phyloP scores from a whole-genome alignment of 768 basidiomycete species.

The Melanogaster broomeanus region DNA sequence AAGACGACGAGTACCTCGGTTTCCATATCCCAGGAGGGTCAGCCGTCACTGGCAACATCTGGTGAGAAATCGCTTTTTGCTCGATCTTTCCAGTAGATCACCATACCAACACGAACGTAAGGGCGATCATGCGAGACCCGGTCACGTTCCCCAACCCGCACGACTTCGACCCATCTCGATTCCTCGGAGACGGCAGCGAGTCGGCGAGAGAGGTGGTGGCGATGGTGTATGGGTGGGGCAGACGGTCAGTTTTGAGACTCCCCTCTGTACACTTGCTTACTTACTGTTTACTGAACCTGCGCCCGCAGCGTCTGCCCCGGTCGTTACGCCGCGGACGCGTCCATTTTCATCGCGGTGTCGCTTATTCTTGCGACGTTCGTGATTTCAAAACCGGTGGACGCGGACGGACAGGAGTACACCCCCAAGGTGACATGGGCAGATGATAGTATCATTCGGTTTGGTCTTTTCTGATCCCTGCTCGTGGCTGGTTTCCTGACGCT shows the following conservation, averaged over 20 bases:
- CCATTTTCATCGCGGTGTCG: too few relatives aligned
- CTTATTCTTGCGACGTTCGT: too few relatives aligned
- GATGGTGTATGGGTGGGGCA: neutral
- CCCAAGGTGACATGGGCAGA: too few relatives aligned
- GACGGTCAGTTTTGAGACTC: neutral
- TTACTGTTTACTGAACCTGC: too few relatives aligned
- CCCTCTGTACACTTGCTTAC: too few relatives aligned
- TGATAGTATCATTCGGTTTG: too few relatives aligned
- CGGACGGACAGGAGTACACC: too few relatives aligned
- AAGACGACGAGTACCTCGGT: slow-evolving; percentile 24
- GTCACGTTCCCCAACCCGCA: slow-evolving; percentile 19
- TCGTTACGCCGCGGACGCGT: too few relatives aligned
- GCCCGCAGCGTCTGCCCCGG: too few relatives aligned
- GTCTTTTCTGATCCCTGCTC: too few relatives aligned
- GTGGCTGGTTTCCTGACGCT: too few relatives aligned
- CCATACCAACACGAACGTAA: neutral
- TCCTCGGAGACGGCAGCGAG: slow-evolving; percentile 1
- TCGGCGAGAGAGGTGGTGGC: neutral
- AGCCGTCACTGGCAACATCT: slow-evolving; percentile 42
- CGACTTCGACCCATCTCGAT: slow-evolving; percentile 20
- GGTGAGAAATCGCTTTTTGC: slow-evolving; percentile 22
- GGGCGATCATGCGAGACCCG: slow-evolving; percentile 22
- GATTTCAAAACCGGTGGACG: too few relatives aligned
- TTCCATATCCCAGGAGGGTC: slow-evolving; percentile 44
- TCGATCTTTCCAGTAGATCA: neutral